Conservation (phyloP, 1,139 yeast genomes). For the Yarrowia galli region DNA sequence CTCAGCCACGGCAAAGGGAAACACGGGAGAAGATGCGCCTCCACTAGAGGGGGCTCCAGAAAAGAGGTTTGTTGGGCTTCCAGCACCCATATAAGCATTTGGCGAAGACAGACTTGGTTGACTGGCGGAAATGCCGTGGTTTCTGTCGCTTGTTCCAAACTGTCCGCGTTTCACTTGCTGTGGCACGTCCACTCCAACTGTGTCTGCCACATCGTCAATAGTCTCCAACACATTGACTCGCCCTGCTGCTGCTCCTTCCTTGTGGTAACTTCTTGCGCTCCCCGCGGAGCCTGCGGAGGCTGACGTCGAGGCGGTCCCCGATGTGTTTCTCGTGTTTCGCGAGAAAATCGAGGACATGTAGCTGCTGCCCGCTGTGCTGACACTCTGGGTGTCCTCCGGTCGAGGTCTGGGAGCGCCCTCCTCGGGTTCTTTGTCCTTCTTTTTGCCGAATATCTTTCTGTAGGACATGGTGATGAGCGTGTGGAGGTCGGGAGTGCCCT, state of each 20-base stretch:
- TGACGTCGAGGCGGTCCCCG: conserved; percentile 11
- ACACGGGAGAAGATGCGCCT: conserved; percentile 27
- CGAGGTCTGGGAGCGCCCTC: conserved; percentile 22
- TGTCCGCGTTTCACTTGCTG: conserved; percentile 21
- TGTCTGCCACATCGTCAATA: conserved; percentile 28
- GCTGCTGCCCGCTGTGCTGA: conserved; percentile 28
- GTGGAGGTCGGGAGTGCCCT: not conserved
- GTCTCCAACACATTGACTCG: conserved; percentile 33
- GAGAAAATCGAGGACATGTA: conserved; percentile 36
- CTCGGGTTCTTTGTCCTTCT: conserved; percentile 32
- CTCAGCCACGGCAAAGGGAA: conserved; percentile 18
- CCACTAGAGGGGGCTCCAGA: conserved; percentile 33
- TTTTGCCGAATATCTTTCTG: conserved; percentile 34
- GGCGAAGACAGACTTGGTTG: conserved; percentile 31
- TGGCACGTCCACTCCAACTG: conserved; percentile 34
- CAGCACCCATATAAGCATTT: conserved; percentile 33
- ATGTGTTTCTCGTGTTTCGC: conserved; percentile 27
- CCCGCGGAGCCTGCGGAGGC: conserved; percentile 31
- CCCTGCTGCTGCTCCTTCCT: conserved; percentile 21
- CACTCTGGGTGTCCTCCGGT: conserved; percentile 24
- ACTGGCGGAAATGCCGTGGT: conserved; percentile 25
- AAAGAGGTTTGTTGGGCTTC: conserved; percentile 31
- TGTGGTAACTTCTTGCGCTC: conserved; percentile 25
- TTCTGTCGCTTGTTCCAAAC: conserved; percentile 32
- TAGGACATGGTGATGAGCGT: conserved; percentile 23